Base-by-base conservation (phyloP, 2,329 filamentous ascomycete genomes). In the Hypomyces rosellus region DNA sequence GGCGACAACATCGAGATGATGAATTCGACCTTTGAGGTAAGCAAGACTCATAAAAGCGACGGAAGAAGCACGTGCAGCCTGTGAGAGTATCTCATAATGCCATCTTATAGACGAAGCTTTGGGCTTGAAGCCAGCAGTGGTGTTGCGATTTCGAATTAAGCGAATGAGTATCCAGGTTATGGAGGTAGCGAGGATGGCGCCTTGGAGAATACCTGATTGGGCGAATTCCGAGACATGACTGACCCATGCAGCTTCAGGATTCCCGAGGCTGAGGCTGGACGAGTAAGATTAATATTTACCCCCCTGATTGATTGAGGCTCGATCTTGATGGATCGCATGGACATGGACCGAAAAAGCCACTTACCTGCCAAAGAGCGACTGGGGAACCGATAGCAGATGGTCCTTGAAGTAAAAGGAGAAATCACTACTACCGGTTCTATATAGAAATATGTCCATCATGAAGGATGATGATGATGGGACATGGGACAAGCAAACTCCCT, bases 1-100 rank as follows among this genome's bases (percentile, higher is more conserved):
- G 6, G 65, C 60, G 30, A 63, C 50, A 11, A 68, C 62, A 55
- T 72, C 68, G 38, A 70, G 60, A 59, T 67, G 63, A 50, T 69
- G 69, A 16, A 63, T 58, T 38, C 59, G 62, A 36, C 65, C 60
- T 44, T 63, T 54, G 18, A 62, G 56, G 34, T 64, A 69, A 33
- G 70, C 69, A 37, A 69, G 50, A 30, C 68, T 58, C 44, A 71
- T 61, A 46, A 75, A 70, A 14, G 64, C 67, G 41, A 75, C 53
- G 5, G 72, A 61, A 5, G 68, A 57, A 15, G 67, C 65, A 18
- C 75, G 67, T 22, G 66, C 57, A 8, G 63, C 55, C 56, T 78
- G 74, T 16, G 70, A 70, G 41, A 61, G 58, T 41, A 75, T 52
- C 52, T 78, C 75, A 56, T 71, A 73, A 0, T 63, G 57, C 61